Percentiles rank a stretch among this genome's conserved stretches.
These are phyloP conservation scores for Aureobasidium subglaciale DNA, from an alignment of 2,329 filamentous ascomycete species.

Conservation along the genomic window DNA sequence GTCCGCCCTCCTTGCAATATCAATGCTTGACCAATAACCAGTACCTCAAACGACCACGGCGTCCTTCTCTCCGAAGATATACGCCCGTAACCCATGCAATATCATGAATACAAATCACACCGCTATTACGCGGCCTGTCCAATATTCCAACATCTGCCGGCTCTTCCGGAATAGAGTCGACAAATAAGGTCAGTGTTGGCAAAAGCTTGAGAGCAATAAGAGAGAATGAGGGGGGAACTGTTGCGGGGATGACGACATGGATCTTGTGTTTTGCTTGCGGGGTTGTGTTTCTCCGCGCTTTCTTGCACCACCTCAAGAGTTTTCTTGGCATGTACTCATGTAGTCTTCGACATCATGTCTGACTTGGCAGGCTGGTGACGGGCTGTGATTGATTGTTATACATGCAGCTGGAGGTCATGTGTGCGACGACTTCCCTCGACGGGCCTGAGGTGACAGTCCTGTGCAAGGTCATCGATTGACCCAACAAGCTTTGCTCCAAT, in stretches of 20 bases:
- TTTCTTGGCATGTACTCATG: neutral
- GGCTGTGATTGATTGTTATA: neutral
- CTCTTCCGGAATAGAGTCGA: neutral
- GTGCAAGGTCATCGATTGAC: too few species aligned
- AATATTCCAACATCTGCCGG: neutral
- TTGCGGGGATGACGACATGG: neutral
- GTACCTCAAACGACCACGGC: too few species aligned
- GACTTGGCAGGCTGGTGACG: neutral
- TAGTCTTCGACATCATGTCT: neutral
- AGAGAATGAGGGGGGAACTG: neutral
- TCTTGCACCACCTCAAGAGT: neutral
- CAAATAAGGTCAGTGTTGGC: neutral
- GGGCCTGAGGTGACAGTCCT: neutral
- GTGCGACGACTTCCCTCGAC: neutral
- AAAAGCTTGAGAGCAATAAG: neutral
- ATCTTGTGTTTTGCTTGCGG: neutral
- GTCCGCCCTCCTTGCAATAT: too few species aligned
- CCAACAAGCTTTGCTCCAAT: too few species aligned
- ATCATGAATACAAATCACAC: too few species aligned
- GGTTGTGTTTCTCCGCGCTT: neutral
- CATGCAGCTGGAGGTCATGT: neutral
- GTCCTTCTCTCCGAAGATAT: too few species aligned
- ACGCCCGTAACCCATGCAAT: too few species aligned
- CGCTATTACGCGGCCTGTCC: neutral
- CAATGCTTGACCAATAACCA: too few species aligned